A percentile compares a stretch with the other conserved stretches of the same genome.
These are phyloP conservation scores for Yamadazyma pseudoaaseri DNA, from an alignment of 1,139 yeast species.

Conservation along the genomic window DNA sequence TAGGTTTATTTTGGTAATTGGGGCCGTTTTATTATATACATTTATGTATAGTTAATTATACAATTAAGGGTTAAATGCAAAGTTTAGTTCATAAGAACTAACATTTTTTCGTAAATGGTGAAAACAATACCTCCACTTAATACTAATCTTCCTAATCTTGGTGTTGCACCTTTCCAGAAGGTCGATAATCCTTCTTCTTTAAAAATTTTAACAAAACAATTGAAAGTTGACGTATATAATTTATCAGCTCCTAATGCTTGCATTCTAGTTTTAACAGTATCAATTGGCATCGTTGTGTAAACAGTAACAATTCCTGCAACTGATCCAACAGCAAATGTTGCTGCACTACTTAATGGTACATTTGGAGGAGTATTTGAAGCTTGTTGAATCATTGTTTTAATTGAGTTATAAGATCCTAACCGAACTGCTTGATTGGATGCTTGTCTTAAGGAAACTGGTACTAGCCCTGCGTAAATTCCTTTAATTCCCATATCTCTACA, in stretches of 20 bases:
- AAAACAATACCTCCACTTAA: slow-evolving; percentile 96
- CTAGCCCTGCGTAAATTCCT: slow-evolving; percentile 84
- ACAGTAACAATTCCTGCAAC: slow-evolving; percentile 93
- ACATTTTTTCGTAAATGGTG: slow-evolving; percentile 88
- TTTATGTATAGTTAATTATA: slow-evolving; percentile 1
- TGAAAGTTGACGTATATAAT: slow-evolving; percentile 67
- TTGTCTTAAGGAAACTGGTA: slow-evolving; percentile 93
- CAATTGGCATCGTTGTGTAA: slow-evolving; percentile 96
- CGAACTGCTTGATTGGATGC: slow-evolving; percentile 96
- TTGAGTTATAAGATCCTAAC: slow-evolving; percentile 86
- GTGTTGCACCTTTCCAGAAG: slow-evolving; percentile 98
- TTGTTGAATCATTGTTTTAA: slow-evolving; percentile 79
- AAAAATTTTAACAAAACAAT: slow-evolving; percentile 80
- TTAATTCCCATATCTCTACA: slow-evolving; percentile 74
- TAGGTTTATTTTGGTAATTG: too few species aligned
- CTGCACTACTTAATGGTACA: slow-evolving; percentile 72
- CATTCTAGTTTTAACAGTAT: slow-evolving; percentile 97
- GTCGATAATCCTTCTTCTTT: slow-evolving; percentile 88
- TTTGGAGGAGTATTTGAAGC: slow-evolving; percentile 61
- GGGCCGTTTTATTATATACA: too few species aligned
- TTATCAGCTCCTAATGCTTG: slow-evolving; percentile 83
- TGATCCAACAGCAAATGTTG: slow-evolving; percentile 89
- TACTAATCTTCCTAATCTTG: slow-evolving; percentile 86
- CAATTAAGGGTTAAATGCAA: slow-evolving; percentile 1
- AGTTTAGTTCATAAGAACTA: slow-evolving; percentile 46